Evolutionary conservation across 176 grass and related monocot genomes (phyloP).

Genomic region (Luzula sylvatica): DNA sequence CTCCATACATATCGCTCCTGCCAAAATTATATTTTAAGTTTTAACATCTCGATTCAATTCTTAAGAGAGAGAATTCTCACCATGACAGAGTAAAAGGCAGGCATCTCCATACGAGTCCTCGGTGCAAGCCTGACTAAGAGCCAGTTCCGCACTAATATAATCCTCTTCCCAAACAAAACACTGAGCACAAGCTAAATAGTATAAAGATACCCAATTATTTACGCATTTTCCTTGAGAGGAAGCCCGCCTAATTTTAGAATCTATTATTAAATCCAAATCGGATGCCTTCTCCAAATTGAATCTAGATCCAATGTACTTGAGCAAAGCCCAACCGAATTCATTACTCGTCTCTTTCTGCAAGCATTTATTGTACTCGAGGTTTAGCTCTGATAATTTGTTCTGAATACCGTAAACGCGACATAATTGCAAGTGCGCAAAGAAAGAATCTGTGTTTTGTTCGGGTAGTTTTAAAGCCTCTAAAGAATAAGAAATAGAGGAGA

Average conservation of each 20-base stretch:
- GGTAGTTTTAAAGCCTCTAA: constrained; percentile 38
- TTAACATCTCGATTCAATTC: too few relatives aligned
- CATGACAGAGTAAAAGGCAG: constrained; percentile 74
- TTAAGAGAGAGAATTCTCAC: too few relatives aligned
- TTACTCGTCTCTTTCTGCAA: constrained; percentile 35
- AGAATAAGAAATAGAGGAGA: constrained; percentile 35
- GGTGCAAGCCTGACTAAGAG: constrained; percentile 51
- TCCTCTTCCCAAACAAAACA: constrained; percentile 53
- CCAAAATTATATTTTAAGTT: too few relatives aligned
- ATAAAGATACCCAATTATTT: constrained; percentile 52
- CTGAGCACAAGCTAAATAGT: constrained; percentile 71
- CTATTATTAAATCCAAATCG: constrained; percentile 33
- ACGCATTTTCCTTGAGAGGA: constrained; percentile 41
- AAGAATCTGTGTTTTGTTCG: constrained; percentile 29
- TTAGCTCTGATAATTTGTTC: constrained; percentile 46
- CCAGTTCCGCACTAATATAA: constrained; percentile 58
- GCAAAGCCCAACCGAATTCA: constrained; percentile 74
- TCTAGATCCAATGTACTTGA: constrained; percentile 73
- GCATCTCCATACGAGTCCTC: constrained; percentile 47
- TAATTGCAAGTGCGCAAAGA: constrained; percentile 75
- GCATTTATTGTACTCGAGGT: constrained; percentile 63
- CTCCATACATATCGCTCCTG: constrained; percentile 73
- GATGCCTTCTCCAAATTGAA: constrained; percentile 39
- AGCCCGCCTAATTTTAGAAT: constrained; percentile 27
- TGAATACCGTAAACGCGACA: constrained; percentile 53